Evolutionary conservation across 140 eudicot genomes (phyloP).

Genomic region (Senecio squalidus): DNA sequence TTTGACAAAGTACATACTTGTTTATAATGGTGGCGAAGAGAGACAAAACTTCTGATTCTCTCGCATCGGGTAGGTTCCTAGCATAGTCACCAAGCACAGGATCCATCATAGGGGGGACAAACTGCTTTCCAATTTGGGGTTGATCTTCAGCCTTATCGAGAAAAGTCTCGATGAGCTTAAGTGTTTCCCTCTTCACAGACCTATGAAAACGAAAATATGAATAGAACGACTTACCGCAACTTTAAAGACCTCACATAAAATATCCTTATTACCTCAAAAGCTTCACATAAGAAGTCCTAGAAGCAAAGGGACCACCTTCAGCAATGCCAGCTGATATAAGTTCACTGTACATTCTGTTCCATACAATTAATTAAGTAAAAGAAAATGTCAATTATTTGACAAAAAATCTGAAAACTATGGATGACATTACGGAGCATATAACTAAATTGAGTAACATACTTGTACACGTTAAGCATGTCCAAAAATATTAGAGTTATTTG

Average conservation of each 20-base stretch:
- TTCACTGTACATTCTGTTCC: conserved; percentile 95
- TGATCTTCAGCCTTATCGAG: conserved; percentile 97
- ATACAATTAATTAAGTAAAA: conserved; percentile 10
- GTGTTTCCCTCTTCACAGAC: conserved; percentile 94
- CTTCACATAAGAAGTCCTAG: conserved; percentile 79
- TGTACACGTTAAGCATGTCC: conserved; percentile 98
- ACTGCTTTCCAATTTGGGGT: conserved; percentile 92
- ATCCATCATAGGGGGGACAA: conserved; percentile 99
- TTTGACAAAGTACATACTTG: conserved; percentile 51
- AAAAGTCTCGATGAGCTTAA: conserved; percentile 94
- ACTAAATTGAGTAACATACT: conserved; percentile 33
- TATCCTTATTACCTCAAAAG: conserved; percentile 58
- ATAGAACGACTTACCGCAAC: not conserved
- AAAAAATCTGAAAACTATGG: not conserved
- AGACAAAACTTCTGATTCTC: conserved; percentile 96
- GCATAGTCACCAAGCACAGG: conserved; percentile 98
- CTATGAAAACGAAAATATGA: conserved; percentile 30
- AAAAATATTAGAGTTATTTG: conserved; percentile 76
- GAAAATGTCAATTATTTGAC: conserved; percentile 1
- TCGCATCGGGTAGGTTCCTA: conserved; percentile 91
- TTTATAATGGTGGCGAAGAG: conserved; percentile 94
- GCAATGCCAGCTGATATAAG: conserved; percentile 87
- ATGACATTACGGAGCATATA: not conserved
- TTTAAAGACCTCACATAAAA: not conserved
- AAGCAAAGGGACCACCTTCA: conserved; percentile 87